Evolutionary conservation across 2,329 filamentous ascomycete genomes (phyloP), one percentile per base, ranked within the genome.

Genomic region (Tolypocladium pustulatum): DNA sequence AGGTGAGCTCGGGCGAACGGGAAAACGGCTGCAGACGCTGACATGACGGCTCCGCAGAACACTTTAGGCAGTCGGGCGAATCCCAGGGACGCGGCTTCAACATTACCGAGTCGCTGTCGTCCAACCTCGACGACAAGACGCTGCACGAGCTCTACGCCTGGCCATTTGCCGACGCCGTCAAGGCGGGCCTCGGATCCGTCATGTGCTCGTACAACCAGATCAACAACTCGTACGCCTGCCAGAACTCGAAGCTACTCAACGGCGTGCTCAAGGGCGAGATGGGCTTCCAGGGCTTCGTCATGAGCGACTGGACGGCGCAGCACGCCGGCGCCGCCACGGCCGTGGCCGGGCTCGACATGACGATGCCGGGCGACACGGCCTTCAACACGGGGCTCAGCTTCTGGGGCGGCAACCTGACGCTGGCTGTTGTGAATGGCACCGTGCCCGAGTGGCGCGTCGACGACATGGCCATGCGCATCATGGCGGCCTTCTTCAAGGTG

Each of bases 391-490:
- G 89, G 8, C 72, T 74, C 56, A 87, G 86, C 22, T 95, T 80
- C 78, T 96, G 89, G 88, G 93, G 93, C 12, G 76, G 86, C 34
- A 97, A 97, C 73, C 73, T 97, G 65, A 97, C 93, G 2, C 77
- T 96, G 54, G 90, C 90, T 1, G 86, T 97, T 7, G 73, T 96
- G 65, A 97, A 97, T 68, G 92, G 92, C 40, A 96, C 91, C 0
- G 77, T 97, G 37, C 90, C 93, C 0, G 84, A 89, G 65, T 96
- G 89, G 82, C 84, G 93, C 56, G 71, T 97, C 12, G 92, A 97
- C 65, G 94, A 97, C 69, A 96, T 96, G 87, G 90, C 85, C 6
- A 88, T 91, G 72, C 86, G 94, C 65, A 96, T 89, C 68, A 87
- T 88, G 83, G 80, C 86, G 6, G 78, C 85, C 46, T 85, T 82